Conservation (phyloP, 371 early-diverging fungal genomes). For the Haplosporangium sp. region DNA sequence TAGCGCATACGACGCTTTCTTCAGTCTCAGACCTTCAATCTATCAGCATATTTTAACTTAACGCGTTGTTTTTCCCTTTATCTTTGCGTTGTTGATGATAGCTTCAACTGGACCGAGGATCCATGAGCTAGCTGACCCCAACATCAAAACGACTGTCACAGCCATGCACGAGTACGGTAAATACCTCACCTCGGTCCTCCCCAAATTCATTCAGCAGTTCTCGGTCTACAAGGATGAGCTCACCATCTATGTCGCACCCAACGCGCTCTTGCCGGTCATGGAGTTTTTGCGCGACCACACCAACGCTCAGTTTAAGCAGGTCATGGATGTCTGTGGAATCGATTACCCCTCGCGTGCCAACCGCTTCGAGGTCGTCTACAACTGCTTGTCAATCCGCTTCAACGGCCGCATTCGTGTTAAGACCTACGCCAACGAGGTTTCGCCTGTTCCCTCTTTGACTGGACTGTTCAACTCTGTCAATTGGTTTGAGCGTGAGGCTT, state of each 20-base stretch:
- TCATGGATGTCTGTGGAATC: slow-evolving; percentile 88
- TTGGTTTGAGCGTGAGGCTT: slow-evolving; percentile 98
- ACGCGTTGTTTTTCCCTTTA: not conserved
- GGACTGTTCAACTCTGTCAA: slow-evolving; percentile 87
- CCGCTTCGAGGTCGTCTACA: slow-evolving; percentile 97
- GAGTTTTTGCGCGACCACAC: slow-evolving; percentile 95
- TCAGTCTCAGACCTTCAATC: too few species aligned
- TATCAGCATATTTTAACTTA: not conserved
- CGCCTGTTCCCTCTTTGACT: slow-evolving; percentile 88
- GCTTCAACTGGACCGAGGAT: slow-evolving; percentile 52
- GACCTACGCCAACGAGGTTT: slow-evolving; percentile 93
- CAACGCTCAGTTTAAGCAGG: slow-evolving; percentile 91
- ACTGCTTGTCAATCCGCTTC: slow-evolving; percentile 87
- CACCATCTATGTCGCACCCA: slow-evolving; percentile 91
- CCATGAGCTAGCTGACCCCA: slow-evolving; percentile 44
- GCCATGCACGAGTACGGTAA: slow-evolving; percentile 86
- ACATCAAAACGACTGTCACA: slow-evolving; percentile 52
- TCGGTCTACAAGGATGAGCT: slow-evolving; percentile 98
- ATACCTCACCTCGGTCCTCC: slow-evolving; percentile 87
- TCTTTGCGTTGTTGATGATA: not conserved
- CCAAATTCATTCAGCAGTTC: slow-evolving; percentile 97
- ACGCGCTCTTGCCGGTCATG: slow-evolving; percentile 80
- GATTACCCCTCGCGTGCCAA: slow-evolving; percentile 93
- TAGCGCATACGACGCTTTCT: too few species aligned
- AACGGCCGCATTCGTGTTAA: slow-evolving; percentile 97